These are phyloP conservation scores for Psilocybe sp. DNA, from an alignment of 768 basidiomycete species.

Conservation along the genomic window DNA sequence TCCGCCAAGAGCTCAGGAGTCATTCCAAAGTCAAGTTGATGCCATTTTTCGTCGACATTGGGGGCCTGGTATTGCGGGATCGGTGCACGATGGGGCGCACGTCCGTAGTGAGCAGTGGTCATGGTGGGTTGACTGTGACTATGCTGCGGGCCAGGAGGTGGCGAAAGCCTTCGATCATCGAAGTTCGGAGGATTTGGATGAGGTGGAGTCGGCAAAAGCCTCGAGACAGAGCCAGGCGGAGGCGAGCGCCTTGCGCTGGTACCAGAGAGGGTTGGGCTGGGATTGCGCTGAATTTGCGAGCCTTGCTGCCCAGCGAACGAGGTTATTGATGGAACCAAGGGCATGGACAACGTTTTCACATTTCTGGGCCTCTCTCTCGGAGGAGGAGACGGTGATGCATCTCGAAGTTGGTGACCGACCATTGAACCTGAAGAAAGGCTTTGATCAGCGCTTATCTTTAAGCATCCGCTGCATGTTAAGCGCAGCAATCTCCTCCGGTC, in stretches of 20 bases:
- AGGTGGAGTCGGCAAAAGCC: constrained; percentile 43
- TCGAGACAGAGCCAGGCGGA: constrained; percentile 31
- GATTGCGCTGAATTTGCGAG: constrained; percentile 40
- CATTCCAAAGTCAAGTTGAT: constrained; percentile 60
- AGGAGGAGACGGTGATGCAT: constrained; percentile 49
- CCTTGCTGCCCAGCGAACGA: constrained; percentile 42
- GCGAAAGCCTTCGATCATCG: constrained; percentile 33
- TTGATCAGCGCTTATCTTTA: constrained; percentile 22
- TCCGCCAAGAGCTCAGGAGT: constrained; percentile 69
- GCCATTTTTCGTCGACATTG: constrained; percentile 33
- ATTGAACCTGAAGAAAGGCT: constrained; percentile 32
- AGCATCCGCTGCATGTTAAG: constrained; percentile 15
- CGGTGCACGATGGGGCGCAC: constrained; percentile 56
- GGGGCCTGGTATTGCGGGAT: constrained; percentile 50
- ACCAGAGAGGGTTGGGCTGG: constrained; percentile 43
- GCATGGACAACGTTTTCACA: constrained; percentile 59
- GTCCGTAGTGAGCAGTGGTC: constrained; percentile 51
- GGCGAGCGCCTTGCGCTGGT: constrained; percentile 35
- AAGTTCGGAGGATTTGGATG: constrained; percentile 34
- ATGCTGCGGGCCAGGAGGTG: constrained; percentile 30
- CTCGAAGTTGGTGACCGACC: constrained; percentile 39
- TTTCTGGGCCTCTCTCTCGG: constrained; percentile 50
- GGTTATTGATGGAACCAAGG: constrained; percentile 52
- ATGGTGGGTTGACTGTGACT: constrained; percentile 26
- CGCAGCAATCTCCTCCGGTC: constrained; percentile 5